Percentiles rank a stretch among this genome's conserved stretches.
Evolutionary conservation across 2,329 filamentous ascomycete species (phyloP).

Genomic region (Xylariaceae sp.): DNA sequence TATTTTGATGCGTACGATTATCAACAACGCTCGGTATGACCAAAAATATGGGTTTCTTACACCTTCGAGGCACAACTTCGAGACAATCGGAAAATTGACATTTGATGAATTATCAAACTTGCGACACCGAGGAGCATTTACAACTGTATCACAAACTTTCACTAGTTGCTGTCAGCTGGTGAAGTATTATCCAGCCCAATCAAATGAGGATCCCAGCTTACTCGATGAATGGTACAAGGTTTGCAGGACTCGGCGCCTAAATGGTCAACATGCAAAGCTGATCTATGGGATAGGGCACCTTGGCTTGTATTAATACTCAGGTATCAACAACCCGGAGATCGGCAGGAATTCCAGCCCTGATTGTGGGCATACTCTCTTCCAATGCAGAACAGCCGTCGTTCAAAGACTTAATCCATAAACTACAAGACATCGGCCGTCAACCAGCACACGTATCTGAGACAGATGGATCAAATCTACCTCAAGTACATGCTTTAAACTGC

Average conservation of each 20-base stretch:
- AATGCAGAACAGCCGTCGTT: slow-evolving; percentile 64
- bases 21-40: slow-evolving; percentile 55
- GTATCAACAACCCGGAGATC: slow-evolving; percentile 85
- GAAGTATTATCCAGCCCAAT: slow-evolving; percentile 46
- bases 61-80: slow-evolving; percentile 59
- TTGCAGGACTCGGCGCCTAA: slow-evolving; percentile 24
- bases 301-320: slow-evolving; percentile 73
- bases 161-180: slow-evolving; percentile 73
- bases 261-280: slow-evolving; percentile 4
- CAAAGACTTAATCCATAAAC: slow-evolving; percentile 62
- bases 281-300: slow-evolving; percentile 53
- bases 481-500: slow-evolving; percentile 94
- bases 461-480: slow-evolving; percentile 71
- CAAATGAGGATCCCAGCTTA: slow-evolving; percentile 45
- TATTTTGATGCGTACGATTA: slow-evolving; percentile 68
- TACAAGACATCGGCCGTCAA: slow-evolving; percentile 61
- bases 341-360: slow-evolving; percentile 85
- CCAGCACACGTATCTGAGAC: slow-evolving; percentile 58
- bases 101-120: slow-evolving; percentile 83
- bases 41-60: slow-evolving; percentile 48
- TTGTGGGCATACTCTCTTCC: slow-evolving; percentile 78
- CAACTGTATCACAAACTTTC: slow-evolving; percentile 89
- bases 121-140: slow-evolving; percentile 90
- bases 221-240: slow-evolving; percentile 74
- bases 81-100: slow-evolving; percentile 70